phyloP scores from a whole-genome alignment of 371 early-diverging fungal genomes.

The Dichotomocladium elegans region DNA sequence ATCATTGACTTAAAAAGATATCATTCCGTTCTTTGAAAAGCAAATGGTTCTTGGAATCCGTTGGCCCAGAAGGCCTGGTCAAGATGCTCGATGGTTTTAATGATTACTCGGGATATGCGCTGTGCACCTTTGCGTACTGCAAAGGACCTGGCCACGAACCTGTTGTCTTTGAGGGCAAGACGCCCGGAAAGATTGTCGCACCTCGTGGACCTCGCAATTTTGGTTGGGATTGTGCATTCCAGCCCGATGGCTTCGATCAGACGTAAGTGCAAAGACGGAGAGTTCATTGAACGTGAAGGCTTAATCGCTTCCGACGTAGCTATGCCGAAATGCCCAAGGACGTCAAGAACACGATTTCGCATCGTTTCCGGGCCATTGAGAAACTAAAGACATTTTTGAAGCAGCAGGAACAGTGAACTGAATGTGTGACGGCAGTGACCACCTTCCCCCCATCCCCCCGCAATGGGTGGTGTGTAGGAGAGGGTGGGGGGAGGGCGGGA shows the following conservation, averaged over 20 bases:
- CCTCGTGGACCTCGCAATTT: conserved; percentile 84
- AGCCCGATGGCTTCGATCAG: conserved; percentile 77
- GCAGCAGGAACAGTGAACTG: neutral
- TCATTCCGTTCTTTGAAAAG: conserved; percentile 45
- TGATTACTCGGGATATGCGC: conserved; percentile 81
- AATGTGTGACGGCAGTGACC: no score
- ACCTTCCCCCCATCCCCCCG: no score
- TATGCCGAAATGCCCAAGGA: conserved; percentile 90
- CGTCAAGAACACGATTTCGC: conserved; percentile 88
- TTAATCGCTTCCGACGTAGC: conserved; percentile 20
- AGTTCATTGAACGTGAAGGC: neutral
- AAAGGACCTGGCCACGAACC: conserved; percentile 83
- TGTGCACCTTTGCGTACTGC: conserved; percentile 90
- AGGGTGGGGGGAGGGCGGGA: no score
- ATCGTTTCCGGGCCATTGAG: conserved; percentile 75
- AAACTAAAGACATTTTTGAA: conserved; percentile 60
- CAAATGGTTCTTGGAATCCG: conserved; percentile 90
- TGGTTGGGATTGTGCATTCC: conserved; percentile 96
- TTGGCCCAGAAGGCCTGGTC: conserved; percentile 80
- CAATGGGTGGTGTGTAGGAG: no score
- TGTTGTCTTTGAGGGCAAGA: conserved; percentile 86
- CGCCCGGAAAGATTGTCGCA: conserved; percentile 81
- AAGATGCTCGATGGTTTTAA: conserved; percentile 84
- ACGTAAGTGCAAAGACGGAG: conserved; percentile 43
- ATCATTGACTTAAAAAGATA: neutral